A percentile compares a stretch with the other conserved stretches of the same genome.
Conservation (phyloP, 1,284 basidiomycete genomes). For the Microbotryum intermedium region DNA sequence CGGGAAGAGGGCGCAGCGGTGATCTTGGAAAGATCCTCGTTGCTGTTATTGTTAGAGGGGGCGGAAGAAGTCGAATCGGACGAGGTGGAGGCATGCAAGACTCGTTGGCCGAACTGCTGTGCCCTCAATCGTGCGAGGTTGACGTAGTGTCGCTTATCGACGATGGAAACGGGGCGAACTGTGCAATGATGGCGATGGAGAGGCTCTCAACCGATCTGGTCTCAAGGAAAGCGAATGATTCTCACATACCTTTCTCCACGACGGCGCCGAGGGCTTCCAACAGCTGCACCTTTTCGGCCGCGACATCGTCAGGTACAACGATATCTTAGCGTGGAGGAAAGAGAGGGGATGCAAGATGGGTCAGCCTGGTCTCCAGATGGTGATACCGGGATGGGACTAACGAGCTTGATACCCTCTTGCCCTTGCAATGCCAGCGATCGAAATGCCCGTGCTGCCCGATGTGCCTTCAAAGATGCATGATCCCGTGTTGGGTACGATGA, state of each 20-base stretch:
- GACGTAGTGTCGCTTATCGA: constrained; percentile 83
- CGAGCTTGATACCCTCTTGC: constrained; percentile 51
- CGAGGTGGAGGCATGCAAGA: constrained; percentile 13
- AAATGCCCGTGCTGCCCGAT: constrained; percentile 94
- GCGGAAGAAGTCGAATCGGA: not conserved
- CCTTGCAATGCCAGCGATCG: constrained; percentile 77
- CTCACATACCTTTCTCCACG: constrained; percentile 59
- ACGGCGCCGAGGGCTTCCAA: constrained; percentile 75
- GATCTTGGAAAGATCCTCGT: not conserved
- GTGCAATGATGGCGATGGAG: not conserved
- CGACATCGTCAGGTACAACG: constrained; percentile 78
- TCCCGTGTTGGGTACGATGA: constrained; percentile 76
- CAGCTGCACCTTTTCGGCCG: constrained; percentile 80
- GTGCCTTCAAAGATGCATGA: constrained; percentile 97
- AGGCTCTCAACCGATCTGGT: too few relatives aligned
- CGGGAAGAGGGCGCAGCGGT: not conserved
- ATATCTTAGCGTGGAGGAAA: constrained; percentile 50
- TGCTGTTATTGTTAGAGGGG: not conserved
- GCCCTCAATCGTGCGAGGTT: constrained; percentile 58
- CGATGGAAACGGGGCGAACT: constrained; percentile 58
- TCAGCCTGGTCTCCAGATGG: constrained; percentile 51
- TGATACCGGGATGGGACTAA: constrained; percentile 41
- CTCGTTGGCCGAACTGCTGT: constrained; percentile 53
- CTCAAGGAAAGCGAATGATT: constrained; percentile 47
- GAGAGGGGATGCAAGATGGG: not conserved